Base-by-base conservation (phyloP, 2,329 filamentous ascomycete species). In the Cytospora schulzeri region DNA sequence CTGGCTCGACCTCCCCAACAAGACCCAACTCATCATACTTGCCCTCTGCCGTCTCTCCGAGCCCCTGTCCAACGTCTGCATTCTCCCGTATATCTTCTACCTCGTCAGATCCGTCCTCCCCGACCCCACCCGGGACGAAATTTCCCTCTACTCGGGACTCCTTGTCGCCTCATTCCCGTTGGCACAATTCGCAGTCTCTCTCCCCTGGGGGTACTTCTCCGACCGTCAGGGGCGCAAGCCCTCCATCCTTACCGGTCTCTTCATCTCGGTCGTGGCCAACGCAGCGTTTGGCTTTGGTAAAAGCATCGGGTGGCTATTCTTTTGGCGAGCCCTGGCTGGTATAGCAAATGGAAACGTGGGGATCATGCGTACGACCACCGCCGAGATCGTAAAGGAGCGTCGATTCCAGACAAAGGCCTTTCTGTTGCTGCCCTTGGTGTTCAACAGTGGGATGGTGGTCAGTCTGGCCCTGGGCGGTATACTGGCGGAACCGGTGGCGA, bases 351-450 rank as follows among this genome's bases (percentile, higher is more conserved):
- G 89, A 2, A 92, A 91, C 71, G 83, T 91, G 2, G 89, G 89
- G 0, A 88, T 92, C 3, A 89, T 92, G 87, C 79, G 89, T 66
- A 91, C 88, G 7, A 89, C 91, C 84, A 89, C 91, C 54, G 84
- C 84, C 2, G 90, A 92, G 74, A 88, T 90, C 38, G 85, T 92
- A 45, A 80, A 82, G 57, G 89, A 91, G 76, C 90, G 89, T 75
- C 89, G 84, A 79, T 89, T 74, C 66, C 79, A 79, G 45, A 48
- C 45, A 19, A 48, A 24, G 45, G 45, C 45, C n/a, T 48, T 48
- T 55, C 69, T 80, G 24, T 71, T 81, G 29, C 68, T 81, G 62
- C 79, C 79, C 3, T 89, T 92, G 83, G 89, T 88, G 57, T 89
- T 91, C 75, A 91, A 91, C 69, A 67, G 70, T 4, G 75, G 77